Percentiles rank a stretch among this genome's conserved stretches.
phyloP scores from a whole-genome alignment of 2,329 filamentous ascomycete genomes.

The Lachnellula occidentalis region DNA sequence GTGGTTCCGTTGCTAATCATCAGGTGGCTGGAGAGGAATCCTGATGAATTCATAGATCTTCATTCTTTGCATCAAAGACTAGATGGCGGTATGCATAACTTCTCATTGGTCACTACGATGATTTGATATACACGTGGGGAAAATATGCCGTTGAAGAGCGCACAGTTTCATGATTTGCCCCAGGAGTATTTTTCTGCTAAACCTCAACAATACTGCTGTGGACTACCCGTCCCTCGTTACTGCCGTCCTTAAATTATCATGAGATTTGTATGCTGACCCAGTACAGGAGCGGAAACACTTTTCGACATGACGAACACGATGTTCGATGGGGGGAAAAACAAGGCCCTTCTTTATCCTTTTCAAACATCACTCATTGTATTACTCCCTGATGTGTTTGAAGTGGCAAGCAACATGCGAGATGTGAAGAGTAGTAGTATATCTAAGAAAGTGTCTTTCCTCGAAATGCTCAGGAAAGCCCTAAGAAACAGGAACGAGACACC shows the following conservation, averaged over 20 bases:
- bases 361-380: slow-evolving; percentile 59
- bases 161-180: too few relatives aligned
- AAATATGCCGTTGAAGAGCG: too few relatives aligned
- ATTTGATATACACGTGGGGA: too few relatives aligned
- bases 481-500: slow-evolving; percentile 61
- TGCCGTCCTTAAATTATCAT: too few relatives aligned
- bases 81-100: slow-evolving; percentile 43
- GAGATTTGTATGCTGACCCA: background rate
- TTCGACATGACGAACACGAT: slow-evolving; percentile 64
- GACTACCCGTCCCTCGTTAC: too few relatives aligned
- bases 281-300: slow-evolving; percentile 49
- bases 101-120: background rate
- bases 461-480: slow-evolving; percentile 56
- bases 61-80: slow-evolving; percentile 56
- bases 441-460: slow-evolving; percentile 62
- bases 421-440: slow-evolving; percentile 55
- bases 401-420: slow-evolving; percentile 62
- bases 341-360: slow-evolving; percentile 53
- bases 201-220: too few relatives aligned
- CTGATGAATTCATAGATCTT: slow-evolving; percentile 58
- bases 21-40: slow-evolving; percentile 61
- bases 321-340: slow-evolving; percentile 51
- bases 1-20: slow-evolving; percentile 58
- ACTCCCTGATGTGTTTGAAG: slow-evolving; percentile 64
- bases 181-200: too few relatives aligned